Base-by-base conservation (phyloP, 345 rosid genomes). In the Reutealis trisperma region DNA sequence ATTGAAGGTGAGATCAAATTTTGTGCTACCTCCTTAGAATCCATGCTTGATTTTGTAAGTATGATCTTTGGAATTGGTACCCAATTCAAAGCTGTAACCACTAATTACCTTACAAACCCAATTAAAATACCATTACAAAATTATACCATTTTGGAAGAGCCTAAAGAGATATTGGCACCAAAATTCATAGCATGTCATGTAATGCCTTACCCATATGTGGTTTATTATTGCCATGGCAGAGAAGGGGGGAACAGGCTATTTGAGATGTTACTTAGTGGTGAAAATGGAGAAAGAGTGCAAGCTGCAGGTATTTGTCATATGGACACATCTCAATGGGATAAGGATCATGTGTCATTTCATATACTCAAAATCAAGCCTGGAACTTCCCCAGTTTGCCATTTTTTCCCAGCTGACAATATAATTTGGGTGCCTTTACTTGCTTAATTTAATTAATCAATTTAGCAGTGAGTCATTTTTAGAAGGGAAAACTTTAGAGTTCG, bases 281-380 rank as follows among this genome's bases (percentile, higher is more conserved):
- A 87, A 8, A 77, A 85, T 81, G 91, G 93, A 9, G 92, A 83
- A 8, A 75, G 44, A 14, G 87, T 91, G 4, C 76, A 87, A 18
- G 93, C 94, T 41, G 74, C 71, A 0, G 96, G 84, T 2, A 86
- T 88, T 13, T 94, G 97, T 55, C 98, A 92, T 80, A 88, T 90
- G 97, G 91, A 94, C 62, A 93, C 97, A 3, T 88, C 97, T 22
- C 82, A 72, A 63, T 93, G 97, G 98, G 77, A 86, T 64, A 57
- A 6, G 6, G 87, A 88, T 22, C 91, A 91, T 71, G 83, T 71
- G n/a, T 87, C 95, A 6, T 94, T 94, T 77, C 87, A 75, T 2
- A 82, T 91, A 64, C 88, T 91, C 13, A 76, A 74, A 32, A 66
- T 91, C 42, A 34, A 86, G 45, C 94, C 93, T 0, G 83, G 97